Evolutionary conservation across 768 basidiomycete species (phyloP), one percentile per base, ranked within the genome.

Genomic region (Boletus bicolor): DNA sequence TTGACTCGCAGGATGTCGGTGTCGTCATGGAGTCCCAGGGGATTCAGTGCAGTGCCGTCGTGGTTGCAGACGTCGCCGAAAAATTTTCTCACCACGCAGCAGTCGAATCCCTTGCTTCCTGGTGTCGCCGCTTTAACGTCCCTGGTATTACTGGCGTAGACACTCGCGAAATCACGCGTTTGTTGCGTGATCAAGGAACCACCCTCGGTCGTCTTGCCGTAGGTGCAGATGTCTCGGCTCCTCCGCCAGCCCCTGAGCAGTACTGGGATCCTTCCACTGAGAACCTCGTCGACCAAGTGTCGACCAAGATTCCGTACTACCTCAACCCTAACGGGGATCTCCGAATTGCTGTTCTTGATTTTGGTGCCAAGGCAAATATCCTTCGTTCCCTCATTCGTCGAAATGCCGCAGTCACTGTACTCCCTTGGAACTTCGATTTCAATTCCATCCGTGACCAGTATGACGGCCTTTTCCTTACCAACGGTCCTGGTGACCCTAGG

Each of bases 361-460:
- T 97, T 68, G 97, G 97, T 56, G 89, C 87, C 56, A 99, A 99
- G 73, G 95, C 97, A 48, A 99, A 99, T 75, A 99, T 99, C 58
- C 76, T 93, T 53, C 92, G 97, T 55, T 85, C 93, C 2, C 86
- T 99, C 59, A 86, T 97, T 60, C 86, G 89, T 62, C 89, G 97
- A 41, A 91, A 86, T 54, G 97, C 93, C 2, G 82, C 89, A 19
- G 91, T 98, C 42, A 98, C 96, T 8, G 95, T 99, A 51, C 77
- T 98, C 36, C 97, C 97, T 0, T 99, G 97, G 97, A 86, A 98
- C 74, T 96, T 81, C 73, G 92, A 99, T 74, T 98, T 99, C 79
- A 95, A 97, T 74, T 70, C 84, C 12, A 78, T 98, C 58, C 83
- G 93, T 53, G 91, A 98, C 71, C 80, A 89, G 55, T 98, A 79